Base-by-base conservation (phyloP, 2,329 filamentous ascomycete species). In the Geosmithia flava region DNA sequence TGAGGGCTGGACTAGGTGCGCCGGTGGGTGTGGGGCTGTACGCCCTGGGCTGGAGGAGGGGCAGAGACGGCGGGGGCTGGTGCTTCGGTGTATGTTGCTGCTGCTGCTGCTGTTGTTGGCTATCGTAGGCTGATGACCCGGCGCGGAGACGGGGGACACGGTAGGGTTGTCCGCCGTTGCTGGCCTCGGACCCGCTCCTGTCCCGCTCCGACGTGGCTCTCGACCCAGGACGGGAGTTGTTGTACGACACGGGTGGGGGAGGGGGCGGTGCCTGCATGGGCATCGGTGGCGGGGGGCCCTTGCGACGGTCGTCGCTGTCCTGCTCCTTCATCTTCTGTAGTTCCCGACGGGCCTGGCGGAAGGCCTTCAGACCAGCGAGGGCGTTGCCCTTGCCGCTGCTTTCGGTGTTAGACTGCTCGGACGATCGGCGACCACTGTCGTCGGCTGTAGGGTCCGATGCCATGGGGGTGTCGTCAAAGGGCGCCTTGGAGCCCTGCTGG, bases 301-400 rank as follows among this genome's bases (percentile, higher is more conserved):
- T 68, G 16, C 69, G 65, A 45, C 64, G 59, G 6, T 6, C 3
- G 11, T 37, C 33, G 11, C 11, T 37, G 51, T 80, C 76, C 1
- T 70, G 52, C 53, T 80, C 76, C 58, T 72, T 78, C 54, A 75
- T 68, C 50, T 65, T 72, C 53, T 79, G 76, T 16, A 80, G 62
- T 48, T 80, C 75, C 13, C 75, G 69, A 11, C 74, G 69, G 1
- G 76, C 77, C 55, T 80, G 75, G 27, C 75, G 67, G 55, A 80
- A 81, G 2, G 76, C 73, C 47, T 68, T 72, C 19, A 80, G 62
- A 0, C 76, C 77, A 2, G 72, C 70, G 49, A 76, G 71, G 7
- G 69, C 53, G 27, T 59, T 62, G 1, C 48, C 20, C 47, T 48
- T 13, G 48, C 48, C 2, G 49, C 44, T 3, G 44, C 23, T 47